Conservation (phyloP, 768 basidiomycete species). For the Tylopilus sp. region DNA sequence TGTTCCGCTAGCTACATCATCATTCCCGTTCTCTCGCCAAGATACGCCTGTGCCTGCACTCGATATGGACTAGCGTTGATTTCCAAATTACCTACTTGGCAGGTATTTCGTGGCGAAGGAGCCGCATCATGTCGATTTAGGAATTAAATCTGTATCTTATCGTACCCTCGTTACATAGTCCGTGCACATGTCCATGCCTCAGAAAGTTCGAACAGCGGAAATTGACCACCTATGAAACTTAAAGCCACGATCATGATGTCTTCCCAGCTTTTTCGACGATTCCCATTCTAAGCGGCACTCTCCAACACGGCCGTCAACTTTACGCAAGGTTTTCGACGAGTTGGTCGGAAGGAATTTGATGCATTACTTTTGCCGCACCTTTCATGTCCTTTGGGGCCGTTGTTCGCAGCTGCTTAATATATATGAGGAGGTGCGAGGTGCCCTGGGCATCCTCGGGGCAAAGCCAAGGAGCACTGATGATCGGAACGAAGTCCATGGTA, state of each 20-base stretch:
- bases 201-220: neutral
- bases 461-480: constrained; percentile 66
- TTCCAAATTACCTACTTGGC: neutral
- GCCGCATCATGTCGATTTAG: constrained; percentile 7
- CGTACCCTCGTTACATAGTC: too few relatives aligned
- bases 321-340: constrained; percentile 20
- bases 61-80: neutral
- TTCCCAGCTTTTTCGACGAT: neutral
- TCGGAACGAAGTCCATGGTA: constrained; percentile 49
- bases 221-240: neutral
- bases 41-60: constrained; percentile 10
- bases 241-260: neutral
- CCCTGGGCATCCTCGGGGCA: constrained; percentile 22
- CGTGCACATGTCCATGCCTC: neutral
- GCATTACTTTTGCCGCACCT: constrained; percentile 49
- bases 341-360: constrained; percentile 7
- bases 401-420: constrained; percentile 79
- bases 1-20: constrained; percentile 41
- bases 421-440: constrained; percentile 50
- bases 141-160: constrained; percentile 57
- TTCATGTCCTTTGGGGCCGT: constrained; percentile 79
- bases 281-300: neutral
- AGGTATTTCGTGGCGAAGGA: neutral
- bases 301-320: constrained; percentile 14
- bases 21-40: constrained; percentile 15